Evolutionary conservation across 805 yeast genomes (phyloP), one percentile per base, ranked within the genome.

Genomic region (Candida montana): DNA sequence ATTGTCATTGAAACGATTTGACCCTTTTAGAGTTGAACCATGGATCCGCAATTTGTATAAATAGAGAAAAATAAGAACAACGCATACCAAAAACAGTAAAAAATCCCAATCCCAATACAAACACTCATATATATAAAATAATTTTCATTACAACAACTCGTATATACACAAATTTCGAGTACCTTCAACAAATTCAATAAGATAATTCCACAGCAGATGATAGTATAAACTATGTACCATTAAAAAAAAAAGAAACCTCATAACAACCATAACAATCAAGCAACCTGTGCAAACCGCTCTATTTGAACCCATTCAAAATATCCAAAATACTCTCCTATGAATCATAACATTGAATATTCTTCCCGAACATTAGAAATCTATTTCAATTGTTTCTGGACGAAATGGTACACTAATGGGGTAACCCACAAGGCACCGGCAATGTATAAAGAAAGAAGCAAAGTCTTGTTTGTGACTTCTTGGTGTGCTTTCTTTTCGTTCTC

Each of bases 401-500:
- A 76, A 58, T 79, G 82, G 61, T 65, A 62, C 38, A 74, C 61
- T 30, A 80, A 72, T 50, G 86, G 86, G 41, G 61, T 45, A 63
- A 61, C 42, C 72, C 72, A 83, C 55, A 83, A 71, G 18, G 79
- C 78, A 46, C 80, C 75, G 37, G 87, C 86, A 46, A 81, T 65
- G 49, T 72, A 61, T 35, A 77, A 79, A 19, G 90, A 86, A 35
- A 71, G 65, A 52, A 65, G 67, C 52, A 83, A 63, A 37, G 86
- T 81, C 47, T 71, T 69, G 54, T 70, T 67, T 40, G 86, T 78
- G 52, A 71, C 74, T 55, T 75, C 71, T 62, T 81, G 81, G 58
- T 81, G 88, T 42, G 72, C 59, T 58, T 74, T 79, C 68, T 76
- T 81, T 63, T 80, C 81, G 54, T 79, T 85, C 56, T 81, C 87